phyloP scores from a whole-genome alignment of 306 rosid genomes.

The Vicia sativa region DNA sequence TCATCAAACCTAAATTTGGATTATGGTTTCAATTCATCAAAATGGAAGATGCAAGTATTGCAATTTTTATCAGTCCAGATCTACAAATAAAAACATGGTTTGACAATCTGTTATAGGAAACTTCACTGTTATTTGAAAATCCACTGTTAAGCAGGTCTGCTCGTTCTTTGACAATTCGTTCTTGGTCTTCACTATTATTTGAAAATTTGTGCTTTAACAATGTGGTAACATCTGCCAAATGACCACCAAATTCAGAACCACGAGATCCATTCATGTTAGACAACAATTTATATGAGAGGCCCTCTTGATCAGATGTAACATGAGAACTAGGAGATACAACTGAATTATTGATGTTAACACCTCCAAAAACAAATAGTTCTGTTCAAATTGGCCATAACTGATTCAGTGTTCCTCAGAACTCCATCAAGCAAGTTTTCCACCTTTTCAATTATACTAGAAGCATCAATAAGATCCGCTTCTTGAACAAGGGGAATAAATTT shows the following conservation, averaged over 20 bases:
- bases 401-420: slow-evolving; percentile 57
- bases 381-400: slow-evolving; percentile 43
- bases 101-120: too few relatives aligned
- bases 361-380: slow-evolving; percentile 49
- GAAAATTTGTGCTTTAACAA: slow-evolving; percentile 50
- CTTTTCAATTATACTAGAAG: slow-evolving; percentile 55
- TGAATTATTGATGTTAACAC: slow-evolving; percentile 46
- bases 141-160: too few relatives aligned
- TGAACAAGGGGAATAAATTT: too few relatives aligned
- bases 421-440: slow-evolving; percentile 59
- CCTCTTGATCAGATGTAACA: slow-evolving; percentile 66
- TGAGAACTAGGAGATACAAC: slow-evolving; percentile 64
- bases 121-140: too few relatives aligned
- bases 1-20: too few relatives aligned
- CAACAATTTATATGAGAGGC: slow-evolving; percentile 52
- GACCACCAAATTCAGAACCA: slow-evolving; percentile 48
- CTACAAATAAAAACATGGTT: too few relatives aligned
- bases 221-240: slow-evolving; percentile 54
- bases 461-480: too few relatives aligned
- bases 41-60: too few relatives aligned
- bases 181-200: slow-evolving; percentile 43
- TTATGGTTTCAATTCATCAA: too few relatives aligned
- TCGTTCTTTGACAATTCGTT: too few relatives aligned
- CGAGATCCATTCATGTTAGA: slow-evolving; percentile 41
- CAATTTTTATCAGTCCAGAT: too few relatives aligned